Conservation (phyloP, 345 rosid species). For the Hypericum androsaemum region DNA sequence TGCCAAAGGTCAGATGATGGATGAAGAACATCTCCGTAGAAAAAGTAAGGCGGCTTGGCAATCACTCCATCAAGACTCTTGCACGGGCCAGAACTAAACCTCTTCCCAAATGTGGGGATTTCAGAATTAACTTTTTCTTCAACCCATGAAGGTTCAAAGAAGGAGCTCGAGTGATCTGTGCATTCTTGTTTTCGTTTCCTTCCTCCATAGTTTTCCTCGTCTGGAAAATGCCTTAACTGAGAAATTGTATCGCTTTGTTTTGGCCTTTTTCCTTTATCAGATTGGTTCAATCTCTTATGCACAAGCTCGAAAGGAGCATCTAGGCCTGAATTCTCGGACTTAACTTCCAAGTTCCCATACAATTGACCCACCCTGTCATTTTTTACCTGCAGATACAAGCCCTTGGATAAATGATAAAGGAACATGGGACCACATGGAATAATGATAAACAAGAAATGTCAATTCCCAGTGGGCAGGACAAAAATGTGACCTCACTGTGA, state of each 20-base stretch:
- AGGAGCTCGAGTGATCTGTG: slow-evolving; percentile 34
- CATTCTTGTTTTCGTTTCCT: slow-evolving; percentile 52
- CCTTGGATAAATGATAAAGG: too few species aligned
- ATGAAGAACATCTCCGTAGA: slow-evolving; percentile 56
- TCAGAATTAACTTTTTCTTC: slow-evolving; percentile 38
- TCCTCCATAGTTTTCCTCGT: slow-evolving; percentile 32
- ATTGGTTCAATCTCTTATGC: slow-evolving; percentile 21
- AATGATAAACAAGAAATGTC: too few species aligned
- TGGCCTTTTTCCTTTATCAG: slow-evolving; percentile 50
- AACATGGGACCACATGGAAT: too few species aligned
- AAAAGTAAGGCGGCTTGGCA: slow-evolving; percentile 67
- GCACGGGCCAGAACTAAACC: slow-evolving; percentile 32
- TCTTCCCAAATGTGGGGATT: slow-evolving; percentile 10
- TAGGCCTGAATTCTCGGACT: slow-evolving; percentile 33
- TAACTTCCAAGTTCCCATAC: slow-evolving; percentile 23
- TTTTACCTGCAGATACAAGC: slow-evolving; percentile 9
- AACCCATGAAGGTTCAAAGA: slow-evolving; percentile 28
- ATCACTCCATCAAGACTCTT: slow-evolving; percentile 32
- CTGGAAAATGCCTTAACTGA: slow-evolving; percentile 10
- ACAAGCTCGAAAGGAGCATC: slow-evolving; percentile 13
- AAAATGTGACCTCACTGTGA: too few species aligned
- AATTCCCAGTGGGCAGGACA: too few species aligned
- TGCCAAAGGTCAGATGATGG: slow-evolving; percentile 40
- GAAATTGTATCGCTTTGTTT: slow-evolving; percentile 43
- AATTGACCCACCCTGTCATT: slow-evolving; percentile 15